Conservation (phyloP, 2,329 filamentous ascomycete genomes). For the Fusarium nodosum region DNA sequence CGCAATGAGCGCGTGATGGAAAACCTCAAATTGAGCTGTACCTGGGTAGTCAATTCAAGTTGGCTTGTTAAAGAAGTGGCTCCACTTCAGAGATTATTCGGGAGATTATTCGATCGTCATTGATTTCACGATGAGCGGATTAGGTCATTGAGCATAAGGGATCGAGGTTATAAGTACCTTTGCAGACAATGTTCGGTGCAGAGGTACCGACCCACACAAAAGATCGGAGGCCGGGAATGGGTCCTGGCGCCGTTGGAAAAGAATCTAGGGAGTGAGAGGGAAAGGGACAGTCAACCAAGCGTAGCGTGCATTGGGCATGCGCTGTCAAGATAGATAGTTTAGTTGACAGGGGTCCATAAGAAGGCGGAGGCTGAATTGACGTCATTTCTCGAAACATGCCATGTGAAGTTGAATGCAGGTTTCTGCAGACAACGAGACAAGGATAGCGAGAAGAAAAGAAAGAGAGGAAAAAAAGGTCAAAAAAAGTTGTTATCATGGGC, state of each 20-base stretch:
- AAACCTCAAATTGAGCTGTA: conserved; percentile 20
- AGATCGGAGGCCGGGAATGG: conserved; percentile 20
- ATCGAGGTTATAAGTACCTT: conserved; percentile 28
- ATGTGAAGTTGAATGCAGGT: conserved; percentile 26
- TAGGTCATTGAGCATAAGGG: conserved; percentile 17
- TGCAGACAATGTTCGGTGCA: neutral
- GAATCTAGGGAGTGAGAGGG: neutral
- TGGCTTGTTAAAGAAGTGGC: conserved; percentile 15
- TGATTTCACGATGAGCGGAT: conserved; percentile 36
- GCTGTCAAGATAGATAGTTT: conserved; percentile 24
- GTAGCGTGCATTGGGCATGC: conserved; percentile 23
- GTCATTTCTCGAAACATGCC: conserved; percentile 30
- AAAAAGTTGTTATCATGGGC: neutral
- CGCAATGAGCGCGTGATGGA: conserved; percentile 26
- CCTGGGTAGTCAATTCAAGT: conserved; percentile 7
- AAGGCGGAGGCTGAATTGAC: conserved; percentile 35
- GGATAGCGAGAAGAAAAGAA: neutral
- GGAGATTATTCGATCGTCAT: conserved; percentile 36
- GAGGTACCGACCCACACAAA: conserved; percentile 9
- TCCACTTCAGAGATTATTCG: conserved; percentile 22
- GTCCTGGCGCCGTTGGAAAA: conserved; percentile 27
- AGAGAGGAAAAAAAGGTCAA: conserved; percentile 3
- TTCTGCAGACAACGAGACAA: conserved; percentile 25
- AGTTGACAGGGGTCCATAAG: conserved; percentile 22
- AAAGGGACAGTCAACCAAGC: neutral